Evolutionary conservation across 1,139 yeast genomes (phyloP).

Genomic region (Lodderomyces parapsilosis): DNA sequence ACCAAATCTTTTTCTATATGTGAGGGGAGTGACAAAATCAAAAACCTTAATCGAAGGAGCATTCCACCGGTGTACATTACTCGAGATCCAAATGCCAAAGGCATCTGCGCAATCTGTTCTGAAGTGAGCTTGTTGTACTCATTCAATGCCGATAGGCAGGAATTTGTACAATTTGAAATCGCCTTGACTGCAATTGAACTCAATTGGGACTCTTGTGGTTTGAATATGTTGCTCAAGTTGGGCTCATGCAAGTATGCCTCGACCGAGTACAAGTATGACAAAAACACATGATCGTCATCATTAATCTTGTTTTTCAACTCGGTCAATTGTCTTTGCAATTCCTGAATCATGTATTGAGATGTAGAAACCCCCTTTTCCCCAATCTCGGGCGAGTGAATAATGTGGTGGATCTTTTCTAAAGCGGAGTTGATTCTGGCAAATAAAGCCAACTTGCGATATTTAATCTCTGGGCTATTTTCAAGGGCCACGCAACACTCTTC

Average conservation of each 20-base stretch:
- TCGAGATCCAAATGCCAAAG: slow-evolving; percentile 63
- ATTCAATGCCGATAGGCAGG: slow-evolving; percentile 54
- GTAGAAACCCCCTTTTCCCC: slow-evolving; percentile 24
- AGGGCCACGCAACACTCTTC: slow-evolving; percentile 59
- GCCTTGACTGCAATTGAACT: slow-evolving; percentile 32
- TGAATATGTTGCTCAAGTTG: slow-evolving; percentile 34
- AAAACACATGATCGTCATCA: slow-evolving; percentile 36
- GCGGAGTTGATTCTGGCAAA: slow-evolving; percentile 60
- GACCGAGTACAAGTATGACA: slow-evolving; percentile 60
- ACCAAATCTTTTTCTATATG: slow-evolving; percentile 48
- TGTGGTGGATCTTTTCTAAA: slow-evolving; percentile 62
- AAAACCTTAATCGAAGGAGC: slow-evolving; percentile 57
- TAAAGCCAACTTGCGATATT: slow-evolving; percentile 46
- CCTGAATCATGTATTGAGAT: slow-evolving; percentile 34
- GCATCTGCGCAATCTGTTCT: slow-evolving; percentile 52
- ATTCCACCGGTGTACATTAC: slow-evolving; percentile 69
- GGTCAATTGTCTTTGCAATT: slow-evolving; percentile 43
- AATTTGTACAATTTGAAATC: slow-evolving; percentile 51
- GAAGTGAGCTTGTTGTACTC: slow-evolving; percentile 45
- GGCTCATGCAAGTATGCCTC: slow-evolving; percentile 77
- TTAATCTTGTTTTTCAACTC: slow-evolving; percentile 36
- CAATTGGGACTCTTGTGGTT: slow-evolving; percentile 19
- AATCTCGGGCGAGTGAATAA: slow-evolving; percentile 42
- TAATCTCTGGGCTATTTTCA: slow-evolving; percentile 32
- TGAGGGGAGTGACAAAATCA: slow-evolving; percentile 54